phyloP scores from a whole-genome alignment of 2,329 filamentous ascomycete species.

The Pseudopithomyces chartarum region DNA sequence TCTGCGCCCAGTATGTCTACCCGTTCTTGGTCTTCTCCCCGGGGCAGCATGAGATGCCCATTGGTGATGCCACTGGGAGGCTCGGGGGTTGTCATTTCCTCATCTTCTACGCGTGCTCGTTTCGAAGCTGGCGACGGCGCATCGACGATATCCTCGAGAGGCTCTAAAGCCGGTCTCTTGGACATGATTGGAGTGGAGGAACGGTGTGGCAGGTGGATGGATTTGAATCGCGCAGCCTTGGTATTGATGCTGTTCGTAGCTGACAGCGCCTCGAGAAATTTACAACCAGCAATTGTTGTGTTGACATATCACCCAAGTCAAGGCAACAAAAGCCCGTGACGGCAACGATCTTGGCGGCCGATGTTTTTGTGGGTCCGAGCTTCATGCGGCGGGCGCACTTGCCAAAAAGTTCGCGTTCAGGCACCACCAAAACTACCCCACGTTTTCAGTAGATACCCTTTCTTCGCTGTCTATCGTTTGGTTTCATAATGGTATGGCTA shows the following conservation, averaged over 20 bases:
- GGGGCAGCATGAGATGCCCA: constrained; percentile 36
- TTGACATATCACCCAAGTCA: constrained; percentile 7
- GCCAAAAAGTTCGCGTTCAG: constrained; percentile 43
- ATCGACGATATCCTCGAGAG: constrained; percentile 48
- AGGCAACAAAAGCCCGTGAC: constrained; percentile 25
- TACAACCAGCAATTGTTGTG: neutral
- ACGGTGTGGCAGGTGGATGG: neutral
- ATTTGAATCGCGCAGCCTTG: neutral
- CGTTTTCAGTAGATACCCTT: constrained; percentile 38
- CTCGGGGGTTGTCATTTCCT: constrained; percentile 39
- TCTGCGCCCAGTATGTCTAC: constrained; percentile 43
- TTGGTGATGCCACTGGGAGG: constrained; percentile 32
- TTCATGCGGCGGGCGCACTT: constrained; percentile 25
- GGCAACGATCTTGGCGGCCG: constrained; percentile 20
- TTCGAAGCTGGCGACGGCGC: constrained; percentile 55
- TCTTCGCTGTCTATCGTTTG: constrained; percentile 26
- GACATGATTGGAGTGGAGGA: constrained; percentile 40
- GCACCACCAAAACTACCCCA: constrained; percentile 35
- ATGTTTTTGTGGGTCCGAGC: constrained; percentile 22
- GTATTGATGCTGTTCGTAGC: neutral
- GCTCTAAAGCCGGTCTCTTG: constrained; percentile 53
- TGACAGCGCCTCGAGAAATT: neutral
- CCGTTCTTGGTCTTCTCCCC: constrained; percentile 30
- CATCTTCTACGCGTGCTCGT: constrained; percentile 52
- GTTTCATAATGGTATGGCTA: constrained; percentile 37